Evolutionary conservation across 2,329 filamentous ascomycete genomes (phyloP).

Genomic region (Thielaviopsis euricoi): DNA sequence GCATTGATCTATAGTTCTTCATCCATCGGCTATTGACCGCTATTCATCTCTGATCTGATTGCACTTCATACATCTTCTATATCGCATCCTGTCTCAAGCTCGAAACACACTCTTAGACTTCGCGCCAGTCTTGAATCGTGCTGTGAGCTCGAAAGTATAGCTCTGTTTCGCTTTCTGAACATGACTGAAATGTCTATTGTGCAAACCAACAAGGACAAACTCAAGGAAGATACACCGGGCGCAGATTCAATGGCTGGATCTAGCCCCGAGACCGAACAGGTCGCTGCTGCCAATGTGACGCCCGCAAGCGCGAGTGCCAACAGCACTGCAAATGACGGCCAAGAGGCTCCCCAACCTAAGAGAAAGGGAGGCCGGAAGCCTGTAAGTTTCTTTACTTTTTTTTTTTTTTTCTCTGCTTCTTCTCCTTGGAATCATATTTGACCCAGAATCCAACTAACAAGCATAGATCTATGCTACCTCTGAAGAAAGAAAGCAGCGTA

Average conservation of each 20-base stretch:
- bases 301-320: slow-evolving; percentile 1
- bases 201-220: slow-evolving; percentile 37
- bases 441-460: not conserved
- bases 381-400: slow-evolving; percentile 43
- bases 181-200: slow-evolving; percentile 57
- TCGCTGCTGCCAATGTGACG: slow-evolving; percentile 16
- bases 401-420: not conserved
- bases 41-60: not conserved
- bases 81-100: not conserved
- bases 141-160: not conserved
- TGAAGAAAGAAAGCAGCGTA: slow-evolving; percentile 94
- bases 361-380: slow-evolving; percentile 95
- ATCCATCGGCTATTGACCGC: not conserved
- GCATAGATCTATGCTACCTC: slow-evolving; percentile 90
- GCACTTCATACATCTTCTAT: not conserved
- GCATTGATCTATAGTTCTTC: not conserved
- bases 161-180: slow-evolving; percentile 20
- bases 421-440: not conserved
- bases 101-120: not conserved
- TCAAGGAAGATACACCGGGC: slow-evolving; percentile 38
- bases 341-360: slow-evolving; percentile 57
- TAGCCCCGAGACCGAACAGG: slow-evolving; percentile 39
- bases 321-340: slow-evolving; percentile 21
- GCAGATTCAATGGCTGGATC: slow-evolving; percentile 42
- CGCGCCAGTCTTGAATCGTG: not conserved